Base-by-base conservation (phyloP, 1,284 basidiomycete genomes). In the Pseudozyma sp. region DNA sequence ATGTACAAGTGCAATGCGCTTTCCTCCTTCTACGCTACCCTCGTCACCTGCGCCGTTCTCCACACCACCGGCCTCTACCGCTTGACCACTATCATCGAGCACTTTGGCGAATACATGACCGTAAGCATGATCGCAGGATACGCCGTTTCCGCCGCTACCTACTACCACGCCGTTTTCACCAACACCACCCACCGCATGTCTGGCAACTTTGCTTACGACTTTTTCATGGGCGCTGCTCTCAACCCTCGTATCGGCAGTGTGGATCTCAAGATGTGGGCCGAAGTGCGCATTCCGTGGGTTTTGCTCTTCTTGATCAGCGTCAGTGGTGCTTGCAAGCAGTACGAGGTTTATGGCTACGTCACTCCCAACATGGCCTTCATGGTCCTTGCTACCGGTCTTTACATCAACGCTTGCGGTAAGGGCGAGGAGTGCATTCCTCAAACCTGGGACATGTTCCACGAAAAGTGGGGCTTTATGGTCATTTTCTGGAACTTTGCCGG, bases 251-350 rank as follows among this genome's bases (percentile, higher is more conserved):
- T 99, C 73, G 94, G 95, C n/a, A 88, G 89, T 39, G 89, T 99
- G 78, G 96, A 98, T 86, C 88, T 99, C 83, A 99, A 99, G 88
- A 98, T 99, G 95, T 99, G 95, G 85, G 94, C 94, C 31, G 96
- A 99, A 86, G 96, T 99, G 63, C 90, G 97, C 55, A 93, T 99
- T 78, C 95, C 95, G 8, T 99, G 97, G 96, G 91, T 97, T 19
- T 90, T 98, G 61, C 91, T 97, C 16, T 97, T 98, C 89, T 91
- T 96, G 86, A 89, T 98, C 80, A 89, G 94, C 9, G 90, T 98
- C 47, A 95, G 93, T 42, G 96, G 95, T 60, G 92, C 91, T 19
- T 93, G 93, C 87, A 96, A 97, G 87, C 97, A 99, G 86, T 97
- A 97, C 75, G 79, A 82, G 49, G 87, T 90, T 47, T 91, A 92